These are phyloP conservation scores for Dissophora globulifera DNA, from an alignment of 192 early-diverging fungal species.

Conservation along the genomic window DNA sequence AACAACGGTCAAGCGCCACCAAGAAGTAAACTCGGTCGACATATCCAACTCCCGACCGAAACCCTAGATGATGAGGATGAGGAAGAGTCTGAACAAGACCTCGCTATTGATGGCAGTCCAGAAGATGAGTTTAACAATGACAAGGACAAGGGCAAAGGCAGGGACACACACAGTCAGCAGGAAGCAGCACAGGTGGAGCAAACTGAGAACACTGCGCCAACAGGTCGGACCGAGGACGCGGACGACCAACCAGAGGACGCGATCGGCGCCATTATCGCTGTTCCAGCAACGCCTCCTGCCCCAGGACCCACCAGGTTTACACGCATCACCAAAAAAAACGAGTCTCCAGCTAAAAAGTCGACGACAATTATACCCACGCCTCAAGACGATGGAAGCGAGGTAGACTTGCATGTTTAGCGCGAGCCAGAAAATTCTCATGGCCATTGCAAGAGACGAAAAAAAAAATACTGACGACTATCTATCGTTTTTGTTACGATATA, in stretches of 20 bases:
- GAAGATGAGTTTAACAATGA: neutral
- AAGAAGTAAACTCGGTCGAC: slow-evolving; percentile 36
- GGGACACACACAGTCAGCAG: neutral
- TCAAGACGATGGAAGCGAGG: slow-evolving; percentile 13
- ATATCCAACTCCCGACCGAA: slow-evolving; percentile 44
- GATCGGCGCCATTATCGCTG: neutral
- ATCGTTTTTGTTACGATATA: too few species aligned
- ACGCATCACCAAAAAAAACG: slow-evolving; percentile 23
- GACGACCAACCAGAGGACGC: neutral
- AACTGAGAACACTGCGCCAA: too few species aligned
- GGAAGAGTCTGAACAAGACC: neutral
- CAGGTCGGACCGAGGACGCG: too few species aligned
- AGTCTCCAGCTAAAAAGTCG: slow-evolving; percentile 21
- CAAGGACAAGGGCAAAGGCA: neutral
- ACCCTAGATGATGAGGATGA: slow-evolving; percentile 11
- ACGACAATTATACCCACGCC: slow-evolving; percentile 30
- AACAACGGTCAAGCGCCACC: neutral
- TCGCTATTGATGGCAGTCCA: neutral
- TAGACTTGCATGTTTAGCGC: too few species aligned
- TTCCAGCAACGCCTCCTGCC: neutral
- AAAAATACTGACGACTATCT: too few species aligned
- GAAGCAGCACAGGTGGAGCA: too few species aligned
- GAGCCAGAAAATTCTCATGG: too few species aligned
- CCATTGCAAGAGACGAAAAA: too few species aligned
- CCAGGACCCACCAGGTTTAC: slow-evolving; percentile 42